Evolutionary conservation across 2,329 filamentous ascomycete genomes (phyloP).

Genomic region (Aspergillus latus): DNA sequence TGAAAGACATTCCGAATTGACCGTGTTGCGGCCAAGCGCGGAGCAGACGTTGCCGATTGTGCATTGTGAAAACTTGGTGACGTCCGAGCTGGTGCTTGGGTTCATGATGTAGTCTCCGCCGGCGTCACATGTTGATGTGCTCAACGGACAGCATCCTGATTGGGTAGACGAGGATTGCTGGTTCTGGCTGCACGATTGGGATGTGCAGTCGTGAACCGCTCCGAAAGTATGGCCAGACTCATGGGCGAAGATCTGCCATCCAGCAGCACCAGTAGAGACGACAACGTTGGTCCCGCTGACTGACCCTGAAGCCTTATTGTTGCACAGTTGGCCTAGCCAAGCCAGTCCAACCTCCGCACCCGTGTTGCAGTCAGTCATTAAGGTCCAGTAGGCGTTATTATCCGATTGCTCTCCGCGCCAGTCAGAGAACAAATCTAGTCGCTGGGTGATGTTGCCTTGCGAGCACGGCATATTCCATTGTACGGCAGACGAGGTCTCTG

Average conservation of each 20-base stretch:
- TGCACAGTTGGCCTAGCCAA: conserved; percentile 88
- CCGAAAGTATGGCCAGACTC: conserved; percentile 94
- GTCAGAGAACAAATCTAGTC: conserved; percentile 80
- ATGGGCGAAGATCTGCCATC: conserved; percentile 96
- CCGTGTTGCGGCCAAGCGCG: conserved; percentile 72
- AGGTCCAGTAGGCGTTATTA: conserved; percentile 87
- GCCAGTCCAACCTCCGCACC: conserved; percentile 84
- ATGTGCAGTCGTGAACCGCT: conserved; percentile 88
- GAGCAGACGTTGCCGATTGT: conserved; percentile 92
- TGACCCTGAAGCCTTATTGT: conserved; percentile 62
- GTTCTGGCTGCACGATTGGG: conserved; percentile 63
- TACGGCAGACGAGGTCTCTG: conserved; percentile 64
- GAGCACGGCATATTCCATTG: conserved; percentile 81
- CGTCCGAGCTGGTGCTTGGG: conserved; percentile 72
- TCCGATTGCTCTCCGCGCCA: conserved; percentile 82
- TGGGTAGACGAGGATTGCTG: conserved; percentile 55
- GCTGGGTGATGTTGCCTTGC: conserved; percentile 62
- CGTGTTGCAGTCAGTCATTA: conserved; percentile 79
- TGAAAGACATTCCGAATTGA: conserved; percentile 75
- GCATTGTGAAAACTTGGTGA: conserved; percentile 82
- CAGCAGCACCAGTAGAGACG: conserved; percentile 72
- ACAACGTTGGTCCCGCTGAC: conserved; percentile 89
- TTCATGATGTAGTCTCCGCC: conserved; percentile 90
- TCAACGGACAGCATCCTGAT: conserved; percentile 76
- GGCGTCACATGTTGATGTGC: conserved; percentile 67